phyloP scores from a whole-genome alignment of 202 grass and related monocot genomes.

The Saccharum hybrid region DNA sequence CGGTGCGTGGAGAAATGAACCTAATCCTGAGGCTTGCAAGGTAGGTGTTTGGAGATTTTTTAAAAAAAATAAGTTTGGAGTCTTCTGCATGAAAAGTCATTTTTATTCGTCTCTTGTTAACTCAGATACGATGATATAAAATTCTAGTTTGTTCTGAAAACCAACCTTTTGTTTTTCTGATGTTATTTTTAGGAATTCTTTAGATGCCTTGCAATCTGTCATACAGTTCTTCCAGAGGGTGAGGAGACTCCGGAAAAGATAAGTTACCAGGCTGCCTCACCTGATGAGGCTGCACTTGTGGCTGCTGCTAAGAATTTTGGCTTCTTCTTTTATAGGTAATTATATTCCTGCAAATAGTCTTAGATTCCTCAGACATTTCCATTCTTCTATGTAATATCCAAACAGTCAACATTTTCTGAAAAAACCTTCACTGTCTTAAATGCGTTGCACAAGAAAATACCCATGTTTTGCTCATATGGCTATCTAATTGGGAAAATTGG shows the following conservation, averaged over 20 bases:
- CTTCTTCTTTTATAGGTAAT: conserved; percentile 98
- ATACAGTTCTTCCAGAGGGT: conserved; percentile 99
- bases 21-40: conserved; percentile 80
- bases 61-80: conserved; percentile 30
- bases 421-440: conserved; percentile 5
- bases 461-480: background rate
- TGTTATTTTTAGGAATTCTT: conserved; percentile 87
- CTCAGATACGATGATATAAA: background rate
- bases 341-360: conserved; percentile 16
- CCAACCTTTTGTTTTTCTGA: conserved; percentile 29
- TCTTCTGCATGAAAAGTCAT: conserved; percentile 13
- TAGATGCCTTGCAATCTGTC: conserved; percentile 97
- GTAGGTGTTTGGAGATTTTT: conserved; percentile 44
- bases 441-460: background rate
- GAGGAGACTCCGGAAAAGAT: conserved; percentile 96
- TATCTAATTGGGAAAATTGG: background rate
- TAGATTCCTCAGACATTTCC: conserved; percentile 7
- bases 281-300: conserved; percentile 98
- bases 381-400: conserved; percentile 29
- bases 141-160: conserved; percentile 31
- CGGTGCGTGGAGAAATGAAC: conserved; percentile 98
- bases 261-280: conserved; percentile 95
- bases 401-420: conserved; percentile 10
- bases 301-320: conserved; percentile 95
- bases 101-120: background rate